Evolutionary conservation across 1,139 yeast species (phyloP).

Genomic region (Suhomyces taliae): DNA sequence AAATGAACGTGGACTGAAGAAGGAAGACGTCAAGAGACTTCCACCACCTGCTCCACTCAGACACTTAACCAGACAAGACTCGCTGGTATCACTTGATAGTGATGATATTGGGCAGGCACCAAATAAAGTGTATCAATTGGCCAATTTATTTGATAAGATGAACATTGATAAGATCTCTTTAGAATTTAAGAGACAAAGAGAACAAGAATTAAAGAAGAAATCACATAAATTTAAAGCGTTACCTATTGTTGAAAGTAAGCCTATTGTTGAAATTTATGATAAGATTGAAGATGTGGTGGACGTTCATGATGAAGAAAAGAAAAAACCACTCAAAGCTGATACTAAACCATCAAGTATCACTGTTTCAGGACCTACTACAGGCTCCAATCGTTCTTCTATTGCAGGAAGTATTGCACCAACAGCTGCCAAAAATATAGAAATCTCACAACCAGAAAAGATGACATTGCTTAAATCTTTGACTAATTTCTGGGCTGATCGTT

Average conservation of each 20-base stretch:
- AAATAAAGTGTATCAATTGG: slow-evolving; percentile 58
- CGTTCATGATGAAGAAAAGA: slow-evolving; percentile 27
- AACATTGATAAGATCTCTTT: slow-evolving; percentile 79
- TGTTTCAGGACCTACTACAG: background rate
- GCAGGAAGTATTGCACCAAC: slow-evolving; percentile 1
- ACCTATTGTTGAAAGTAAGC: slow-evolving; percentile 76
- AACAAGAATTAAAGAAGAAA: slow-evolving; percentile 64
- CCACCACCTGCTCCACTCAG: slow-evolving; percentile 19
- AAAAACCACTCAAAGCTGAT: slow-evolving; percentile 5
- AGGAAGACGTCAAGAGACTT: slow-evolving; percentile 12
- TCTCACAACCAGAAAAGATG: slow-evolving; percentile 61
- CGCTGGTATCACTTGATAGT: slow-evolving; percentile 11
- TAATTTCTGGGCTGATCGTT: slow-evolving; percentile 96
- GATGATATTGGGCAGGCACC: slow-evolving; percentile 7
- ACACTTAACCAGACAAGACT: slow-evolving; percentile 14
- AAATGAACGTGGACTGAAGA: slow-evolving; percentile 16
- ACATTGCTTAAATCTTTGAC: slow-evolving; percentile 82
- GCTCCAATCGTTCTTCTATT: background rate
- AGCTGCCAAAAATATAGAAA: slow-evolving; percentile 19
- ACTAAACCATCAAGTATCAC: slow-evolving; percentile 1
- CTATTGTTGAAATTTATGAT: slow-evolving; percentile 88
- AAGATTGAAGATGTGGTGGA: slow-evolving; percentile 86
- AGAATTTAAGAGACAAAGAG: slow-evolving; percentile 88
- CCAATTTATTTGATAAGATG: slow-evolving; percentile 69
- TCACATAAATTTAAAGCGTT: slow-evolving; percentile 68